Conservation (phyloP, 768 basidiomycete genomes). For the Russula virescens region DNA sequence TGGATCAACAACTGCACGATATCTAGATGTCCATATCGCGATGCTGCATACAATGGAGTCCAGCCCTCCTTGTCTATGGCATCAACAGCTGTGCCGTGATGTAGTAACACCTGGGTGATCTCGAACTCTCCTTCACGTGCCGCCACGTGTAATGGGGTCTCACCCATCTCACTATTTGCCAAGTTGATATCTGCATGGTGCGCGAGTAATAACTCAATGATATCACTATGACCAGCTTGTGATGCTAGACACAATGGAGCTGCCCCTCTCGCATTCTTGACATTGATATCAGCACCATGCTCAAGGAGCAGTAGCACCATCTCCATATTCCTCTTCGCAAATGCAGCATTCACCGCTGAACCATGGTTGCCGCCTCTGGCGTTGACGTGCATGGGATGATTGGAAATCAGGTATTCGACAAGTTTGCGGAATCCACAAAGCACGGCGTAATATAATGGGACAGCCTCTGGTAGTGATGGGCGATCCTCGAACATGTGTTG, state of each 20-base stretch:
- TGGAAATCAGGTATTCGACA: background rate
- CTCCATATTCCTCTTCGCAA: background rate
- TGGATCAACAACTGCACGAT: background rate
- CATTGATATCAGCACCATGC: background rate
- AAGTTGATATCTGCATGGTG: background rate
- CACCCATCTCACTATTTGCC: fast-evolving
- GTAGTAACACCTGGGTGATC: background rate
- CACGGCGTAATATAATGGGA: background rate
- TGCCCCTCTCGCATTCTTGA: background rate
- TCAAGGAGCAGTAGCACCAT: background rate
- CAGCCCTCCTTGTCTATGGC: background rate
- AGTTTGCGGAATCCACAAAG: background rate
- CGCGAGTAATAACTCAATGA: background rate
- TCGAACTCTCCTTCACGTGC: background rate
- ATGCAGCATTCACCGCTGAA: background rate
- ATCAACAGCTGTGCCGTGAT: background rate
- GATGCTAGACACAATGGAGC: background rate
- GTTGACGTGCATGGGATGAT: background rate
- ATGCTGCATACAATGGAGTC: background rate
- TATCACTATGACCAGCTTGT: background rate
- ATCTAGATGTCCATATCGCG: background rate
- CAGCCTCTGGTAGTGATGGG: background rate
- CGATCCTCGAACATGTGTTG: background rate
- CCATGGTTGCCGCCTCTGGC: background rate
- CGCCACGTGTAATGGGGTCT: background rate